These are phyloP conservation scores for Pyrenophora teres DNA, from an alignment of 2,329 filamentous ascomycete species.

Conservation along the genomic window DNA sequence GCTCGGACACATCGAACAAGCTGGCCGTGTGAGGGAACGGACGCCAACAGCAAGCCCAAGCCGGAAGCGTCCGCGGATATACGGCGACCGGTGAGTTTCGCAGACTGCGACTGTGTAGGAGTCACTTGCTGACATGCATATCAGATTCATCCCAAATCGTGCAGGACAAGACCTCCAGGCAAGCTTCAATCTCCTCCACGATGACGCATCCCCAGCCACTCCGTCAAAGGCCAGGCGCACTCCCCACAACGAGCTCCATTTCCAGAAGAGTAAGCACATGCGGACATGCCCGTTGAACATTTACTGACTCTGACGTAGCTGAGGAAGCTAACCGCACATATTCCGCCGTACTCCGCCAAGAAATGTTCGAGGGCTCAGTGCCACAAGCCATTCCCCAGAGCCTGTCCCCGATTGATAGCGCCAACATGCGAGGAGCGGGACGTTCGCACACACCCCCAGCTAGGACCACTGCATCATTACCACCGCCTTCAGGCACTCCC, in stretches of 20 bases:
- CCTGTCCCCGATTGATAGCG: constrained; percentile 57
- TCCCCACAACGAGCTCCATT: constrained; percentile 88
- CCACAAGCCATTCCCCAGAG: constrained; percentile 75
- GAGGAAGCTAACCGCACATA: constrained; percentile 96
- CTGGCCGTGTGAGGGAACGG: constrained; percentile 62
- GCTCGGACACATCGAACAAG: constrained; percentile 65
- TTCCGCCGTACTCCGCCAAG: constrained; percentile 81
- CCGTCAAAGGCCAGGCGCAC: constrained; percentile 83
- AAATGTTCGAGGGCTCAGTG: constrained; percentile 89
- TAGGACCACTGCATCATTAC: constrained; percentile 65
- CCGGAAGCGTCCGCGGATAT: constrained; percentile 69
- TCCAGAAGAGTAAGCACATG: constrained; percentile 71
- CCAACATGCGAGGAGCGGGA: constrained; percentile 65
- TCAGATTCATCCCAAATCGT: constrained; percentile 91
- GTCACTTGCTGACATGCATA: constrained; percentile 1
- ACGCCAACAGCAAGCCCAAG: constrained; percentile 70
- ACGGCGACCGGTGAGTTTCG: constrained; percentile 56
- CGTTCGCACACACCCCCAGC: constrained; percentile 82
- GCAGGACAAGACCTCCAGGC: constrained; percentile 92
- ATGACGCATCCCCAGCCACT: constrained; percentile 90
- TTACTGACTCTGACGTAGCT: constrained; percentile 54
- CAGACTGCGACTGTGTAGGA: no score
- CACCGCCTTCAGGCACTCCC: constrained; percentile 76
- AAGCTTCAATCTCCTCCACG: constrained; percentile 88
- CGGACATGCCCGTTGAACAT: not conserved